A percentile compares a stretch with the other conserved stretches of the same genome.
phyloP scores from a whole-genome alignment of 2,329 filamentous ascomycete genomes.

The Endothia cerciana region DNA sequence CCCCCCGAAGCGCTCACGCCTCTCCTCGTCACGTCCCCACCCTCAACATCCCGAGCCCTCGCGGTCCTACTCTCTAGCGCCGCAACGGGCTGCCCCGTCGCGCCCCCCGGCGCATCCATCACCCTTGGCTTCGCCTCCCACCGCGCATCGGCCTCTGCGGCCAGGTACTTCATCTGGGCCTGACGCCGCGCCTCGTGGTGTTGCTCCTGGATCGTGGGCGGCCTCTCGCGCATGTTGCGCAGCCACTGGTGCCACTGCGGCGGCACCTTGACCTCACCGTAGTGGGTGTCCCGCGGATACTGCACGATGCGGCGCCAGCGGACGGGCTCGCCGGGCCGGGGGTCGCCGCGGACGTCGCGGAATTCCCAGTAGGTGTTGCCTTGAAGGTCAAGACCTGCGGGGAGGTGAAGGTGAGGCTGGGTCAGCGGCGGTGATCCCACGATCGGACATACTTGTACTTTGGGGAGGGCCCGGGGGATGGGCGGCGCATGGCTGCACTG shows the following conservation, averaged over 20 bases:
- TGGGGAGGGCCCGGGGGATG: too few species aligned
- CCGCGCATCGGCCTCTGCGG: conserved; percentile 63
- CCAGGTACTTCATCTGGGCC: conserved; percentile 57
- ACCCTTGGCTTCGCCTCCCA: conserved; percentile 64
- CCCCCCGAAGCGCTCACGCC: too few species aligned
- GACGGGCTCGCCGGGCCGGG: conserved; percentile 36
- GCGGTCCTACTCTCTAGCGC: conserved; percentile 33
- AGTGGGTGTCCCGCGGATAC: conserved; percentile 58
- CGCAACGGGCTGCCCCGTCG: conserved; percentile 36
- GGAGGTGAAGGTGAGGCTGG: conserved; percentile 5
- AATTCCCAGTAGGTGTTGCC: conserved; percentile 75
- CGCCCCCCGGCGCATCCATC: conserved; percentile 44
- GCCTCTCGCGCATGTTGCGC: conserved; percentile 58
- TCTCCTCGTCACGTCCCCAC: too few species aligned
- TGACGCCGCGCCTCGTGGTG: conserved; percentile 55
- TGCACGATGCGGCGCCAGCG: conserved; percentile 66
- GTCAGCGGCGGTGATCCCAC: neutral
- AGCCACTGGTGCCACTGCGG: conserved; percentile 73
- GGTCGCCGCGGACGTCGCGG: conserved; percentile 48
- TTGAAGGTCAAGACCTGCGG: conserved; percentile 62
- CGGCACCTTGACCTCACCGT: conserved; percentile 59
- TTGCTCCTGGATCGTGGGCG: conserved; percentile 63
- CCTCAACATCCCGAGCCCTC: too few species aligned
- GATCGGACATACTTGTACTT: too few species aligned
- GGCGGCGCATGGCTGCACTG: too few species aligned